Evolutionary conservation across 805 yeast species (phyloP), one percentile per base, ranked within the genome.

Genomic region (Lachancea kluyveri): DNA sequence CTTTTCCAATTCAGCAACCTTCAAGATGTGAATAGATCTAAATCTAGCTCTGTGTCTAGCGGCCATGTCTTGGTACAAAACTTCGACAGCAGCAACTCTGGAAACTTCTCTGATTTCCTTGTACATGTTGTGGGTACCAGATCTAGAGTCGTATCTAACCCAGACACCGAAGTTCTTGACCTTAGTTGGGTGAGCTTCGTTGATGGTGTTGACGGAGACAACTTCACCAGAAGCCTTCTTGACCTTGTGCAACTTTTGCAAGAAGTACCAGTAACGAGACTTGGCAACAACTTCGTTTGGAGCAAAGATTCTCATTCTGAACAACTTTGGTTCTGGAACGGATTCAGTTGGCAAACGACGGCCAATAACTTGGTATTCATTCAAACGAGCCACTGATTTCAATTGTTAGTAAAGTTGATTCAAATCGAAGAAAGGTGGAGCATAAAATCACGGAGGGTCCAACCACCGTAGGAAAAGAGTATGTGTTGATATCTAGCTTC

Each of bases 121-220:
- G 96, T 92, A 92, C 96, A 92, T 92, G 94, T 92, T 92, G 94
- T 92, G 98, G 64, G 95, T 88, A 77, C 99, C 99, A 56, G 98
- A 92, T 83, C 99, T 94, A 53, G 99, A 92, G 68, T 92, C 98
- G 84, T 92, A 92, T 79, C 98, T 88, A 69, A 92, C 83, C 99
- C 99, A 92, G 76, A 92, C 70, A 77, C 96, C 98, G 67, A 88
- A 92, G 85, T 88, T 92, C 88, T 92, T 92, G 65, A 92, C 97
- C 79, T 85, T 88, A 73, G 95, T 85, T 72, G 98, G 97, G 77
- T 77, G 84, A 66, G 87, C 73, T 77, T 92, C 99, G 65, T 80
- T 64, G 67, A 92, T 84, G 64, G 71, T 70, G 79, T 86, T 86
- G 61, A 92, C 77, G 48, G 96, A 74, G 60, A 92, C 95, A 64